These are phyloP conservation scores for Kodamaea anthophila DNA, from an alignment of 1,139 yeast genomes.

Conservation along the genomic window DNA sequence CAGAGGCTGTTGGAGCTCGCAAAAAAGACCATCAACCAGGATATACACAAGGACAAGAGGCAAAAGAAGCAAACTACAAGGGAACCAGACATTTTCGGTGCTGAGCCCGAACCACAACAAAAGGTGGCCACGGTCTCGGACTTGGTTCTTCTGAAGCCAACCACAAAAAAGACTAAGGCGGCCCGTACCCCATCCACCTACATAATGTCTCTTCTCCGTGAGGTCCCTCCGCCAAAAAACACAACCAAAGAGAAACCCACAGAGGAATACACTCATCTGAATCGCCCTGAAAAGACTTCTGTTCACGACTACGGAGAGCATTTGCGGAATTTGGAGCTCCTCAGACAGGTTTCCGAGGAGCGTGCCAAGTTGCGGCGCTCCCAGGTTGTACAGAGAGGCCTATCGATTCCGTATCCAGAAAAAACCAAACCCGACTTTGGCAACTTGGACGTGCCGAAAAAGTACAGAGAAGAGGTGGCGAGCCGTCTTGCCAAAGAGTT, in stretches of 20 bases:
- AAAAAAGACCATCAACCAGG: conserved; percentile 25
- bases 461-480: not conserved
- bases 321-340: conserved; percentile 19
- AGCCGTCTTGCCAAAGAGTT: conserved; percentile 20
- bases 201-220: not conserved
- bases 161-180: not conserved
- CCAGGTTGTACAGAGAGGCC: conserved; percentile 41
- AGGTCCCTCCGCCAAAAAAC: not conserved
- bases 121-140: not conserved
- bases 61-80: conserved; percentile 9
- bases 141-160: conserved; percentile 1
- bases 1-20: conserved; percentile 34
- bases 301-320: conserved; percentile 22
- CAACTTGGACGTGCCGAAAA: too few species aligned
- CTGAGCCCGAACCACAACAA: not conserved
- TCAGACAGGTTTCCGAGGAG: conserved; percentile 24
- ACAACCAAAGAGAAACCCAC: not conserved
- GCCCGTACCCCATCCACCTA: too few species aligned
- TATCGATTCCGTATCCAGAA: conserved; percentile 44
- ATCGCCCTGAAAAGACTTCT: too few species aligned
- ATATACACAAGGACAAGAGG: conserved; percentile 15
- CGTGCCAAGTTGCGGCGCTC: conserved; percentile 36
- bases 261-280: not conserved
- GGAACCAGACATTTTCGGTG: too few species aligned
- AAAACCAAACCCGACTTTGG: too few species aligned